Conservation (phyloP, 1,139 yeast genomes). For the Debaryomyces subglobosus region DNA sequence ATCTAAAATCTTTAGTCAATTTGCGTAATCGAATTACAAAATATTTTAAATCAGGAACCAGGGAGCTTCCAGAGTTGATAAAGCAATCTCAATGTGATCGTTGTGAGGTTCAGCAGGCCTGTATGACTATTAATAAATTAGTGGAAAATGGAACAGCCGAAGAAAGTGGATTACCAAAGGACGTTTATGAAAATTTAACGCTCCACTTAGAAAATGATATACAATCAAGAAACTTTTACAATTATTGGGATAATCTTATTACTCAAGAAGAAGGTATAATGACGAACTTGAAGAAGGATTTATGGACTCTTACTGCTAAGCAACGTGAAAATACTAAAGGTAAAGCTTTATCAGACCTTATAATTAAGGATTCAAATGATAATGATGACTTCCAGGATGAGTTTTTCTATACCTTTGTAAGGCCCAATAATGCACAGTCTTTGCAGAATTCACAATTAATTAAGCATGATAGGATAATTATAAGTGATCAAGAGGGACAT, state of each 20-base stretch:
- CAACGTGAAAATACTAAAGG: slow-evolving; percentile 66
- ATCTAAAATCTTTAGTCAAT: slow-evolving; percentile 64
- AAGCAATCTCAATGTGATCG: slow-evolving; percentile 63
- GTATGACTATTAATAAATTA: slow-evolving; percentile 70
- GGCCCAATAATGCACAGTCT: slow-evolving; percentile 22
- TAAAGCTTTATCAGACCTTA: slow-evolving; percentile 55
- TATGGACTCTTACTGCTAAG: slow-evolving; percentile 67
- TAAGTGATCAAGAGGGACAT: slow-evolving; percentile 83
- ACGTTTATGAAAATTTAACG: slow-evolving; percentile 51
- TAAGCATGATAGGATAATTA: slow-evolving; percentile 58
- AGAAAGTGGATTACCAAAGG: slow-evolving; percentile 49
- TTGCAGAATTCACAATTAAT: slow-evolving; percentile 48
- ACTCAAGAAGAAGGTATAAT: slow-evolving; percentile 72
- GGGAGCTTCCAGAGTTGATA: slow-evolving; percentile 61
- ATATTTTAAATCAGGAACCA: slow-evolving; percentile 52
- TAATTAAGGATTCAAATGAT: slow-evolving; percentile 36
- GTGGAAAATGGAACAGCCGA: slow-evolving; percentile 58
- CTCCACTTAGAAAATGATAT: slow-evolving; percentile 47
- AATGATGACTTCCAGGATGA: slow-evolving; percentile 23
- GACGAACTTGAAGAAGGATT: slow-evolving; percentile 56
- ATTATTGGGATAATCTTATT: slow-evolving; percentile 74
- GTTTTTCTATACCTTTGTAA: slow-evolving; percentile 52
- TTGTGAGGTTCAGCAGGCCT: slow-evolving; percentile 63
- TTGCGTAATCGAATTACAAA: slow-evolving; percentile 72
- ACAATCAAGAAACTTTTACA: slow-evolving; percentile 55